A percentile compares a stretch with the other conserved stretches of the same genome.
phyloP scores from a whole-genome alignment of 345 rosid genomes.

The Kernera saxatilis region DNA sequence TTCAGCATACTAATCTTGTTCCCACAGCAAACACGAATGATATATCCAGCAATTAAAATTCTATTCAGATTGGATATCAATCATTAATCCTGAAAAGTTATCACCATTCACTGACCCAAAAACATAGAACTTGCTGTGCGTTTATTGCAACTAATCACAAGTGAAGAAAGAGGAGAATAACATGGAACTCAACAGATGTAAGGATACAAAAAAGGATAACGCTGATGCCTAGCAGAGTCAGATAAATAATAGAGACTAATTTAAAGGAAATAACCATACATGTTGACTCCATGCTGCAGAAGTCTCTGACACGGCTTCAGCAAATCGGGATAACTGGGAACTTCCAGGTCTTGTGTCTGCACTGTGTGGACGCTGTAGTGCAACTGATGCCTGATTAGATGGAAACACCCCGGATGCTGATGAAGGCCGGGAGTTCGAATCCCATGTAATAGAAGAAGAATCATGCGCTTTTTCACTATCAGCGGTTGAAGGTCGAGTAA shows the following conservation, averaged over 20 bases:
- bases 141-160: constrained; percentile 3
- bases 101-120: neutral
- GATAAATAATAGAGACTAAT: neutral
- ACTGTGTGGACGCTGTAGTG: constrained; percentile 84
- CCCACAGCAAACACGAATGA: neutral
- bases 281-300: constrained; percentile 53
- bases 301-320: constrained; percentile 68
- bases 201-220: neutral
- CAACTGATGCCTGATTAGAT: constrained; percentile 61
- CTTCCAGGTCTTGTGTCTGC: constrained; percentile 99
- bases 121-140: neutral
- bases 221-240: neutral
- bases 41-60: neutral
- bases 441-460: constrained; percentile 52
- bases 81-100: neutral
- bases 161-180: neutral
- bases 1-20: neutral
- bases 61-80: neutral
- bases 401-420: constrained; percentile 87
- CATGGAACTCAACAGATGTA: constrained; percentile 6
- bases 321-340: constrained; percentile 97
- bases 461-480: constrained; percentile 80
- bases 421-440: constrained; percentile 85
- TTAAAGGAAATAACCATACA: constrained; percentile 34
- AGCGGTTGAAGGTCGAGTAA: constrained; percentile 90